phyloP scores from a whole-genome alignment of 2,329 filamentous ascomycete genomes.

The Botryotinia narcissicola region DNA sequence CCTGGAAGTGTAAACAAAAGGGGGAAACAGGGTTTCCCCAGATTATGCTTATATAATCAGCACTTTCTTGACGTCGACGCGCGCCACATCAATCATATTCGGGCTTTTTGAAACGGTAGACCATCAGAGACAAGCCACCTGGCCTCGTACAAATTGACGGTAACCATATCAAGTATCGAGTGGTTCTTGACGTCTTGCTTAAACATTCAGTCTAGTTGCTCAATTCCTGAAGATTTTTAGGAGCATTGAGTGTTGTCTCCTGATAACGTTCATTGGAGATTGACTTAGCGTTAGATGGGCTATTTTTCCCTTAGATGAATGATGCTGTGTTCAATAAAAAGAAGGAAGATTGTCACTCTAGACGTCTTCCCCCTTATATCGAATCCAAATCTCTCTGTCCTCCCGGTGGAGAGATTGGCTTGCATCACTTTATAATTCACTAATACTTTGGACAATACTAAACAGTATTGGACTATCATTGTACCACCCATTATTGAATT shows the following conservation, averaged over 20 bases:
- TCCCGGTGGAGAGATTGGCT: background rate
- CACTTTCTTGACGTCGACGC: background rate
- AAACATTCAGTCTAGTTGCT: background rate
- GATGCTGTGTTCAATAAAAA: background rate
- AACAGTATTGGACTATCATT: background rate
- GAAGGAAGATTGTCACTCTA: background rate
- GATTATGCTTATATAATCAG: conserved; percentile 1
- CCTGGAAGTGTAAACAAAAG: background rate
- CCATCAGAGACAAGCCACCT: background rate
- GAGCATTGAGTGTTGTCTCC: background rate
- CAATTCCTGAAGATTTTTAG: background rate
- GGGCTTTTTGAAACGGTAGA: background rate
- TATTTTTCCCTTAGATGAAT: background rate
- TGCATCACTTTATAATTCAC: background rate
- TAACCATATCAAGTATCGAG: background rate
- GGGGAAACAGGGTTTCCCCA: conserved; percentile 2
- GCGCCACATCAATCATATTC: background rate
- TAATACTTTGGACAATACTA: background rate
- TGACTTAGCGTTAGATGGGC: background rate
- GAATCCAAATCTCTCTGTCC: background rate
- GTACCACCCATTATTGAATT: background rate
- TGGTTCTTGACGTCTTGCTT: background rate
- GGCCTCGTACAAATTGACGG: background rate
- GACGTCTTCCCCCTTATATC: background rate
- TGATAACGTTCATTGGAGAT: background rate